phyloP scores from a whole-genome alignment of 495 filamentous ascomycete genomes.

The Aspergillus haitiensis region DNA sequence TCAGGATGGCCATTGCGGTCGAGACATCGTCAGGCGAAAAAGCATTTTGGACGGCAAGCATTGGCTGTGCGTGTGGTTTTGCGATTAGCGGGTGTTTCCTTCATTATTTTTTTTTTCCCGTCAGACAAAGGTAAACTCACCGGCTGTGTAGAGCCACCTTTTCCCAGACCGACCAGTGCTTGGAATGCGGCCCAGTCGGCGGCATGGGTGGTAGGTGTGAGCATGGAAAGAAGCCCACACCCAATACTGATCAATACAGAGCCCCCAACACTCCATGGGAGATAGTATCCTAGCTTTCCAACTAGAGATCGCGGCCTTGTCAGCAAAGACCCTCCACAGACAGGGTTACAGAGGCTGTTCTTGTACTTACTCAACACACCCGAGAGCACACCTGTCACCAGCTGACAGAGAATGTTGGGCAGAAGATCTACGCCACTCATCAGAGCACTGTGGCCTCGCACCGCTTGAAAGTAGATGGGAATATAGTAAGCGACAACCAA shows the following conservation, averaged over 20 bases:
- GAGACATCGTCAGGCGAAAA: conserved; percentile 38
- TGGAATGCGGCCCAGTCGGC: conserved; percentile 57
- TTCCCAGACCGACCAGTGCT: conserved; percentile 50
- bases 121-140: conserved; percentile 16
- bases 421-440: conserved; percentile 42
- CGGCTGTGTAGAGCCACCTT: conserved; percentile 45
- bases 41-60: conserved; percentile 39
- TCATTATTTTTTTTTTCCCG: no score
- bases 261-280: conserved; percentile 40
- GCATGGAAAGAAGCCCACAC: conserved; percentile 49
- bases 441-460: conserved; percentile 30
- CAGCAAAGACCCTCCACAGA: no score
- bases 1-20: conserved; percentile 50
- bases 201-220: conserved; percentile 41
- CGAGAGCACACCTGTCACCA: conserved; percentile 45
- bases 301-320: not conserved
- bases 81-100: not conserved
- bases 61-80: conserved; percentile 18
- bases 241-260: conserved; percentile 33
- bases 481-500: conserved; percentile 29
- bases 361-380: conserved; percentile 40
- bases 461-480: conserved; percentile 45
- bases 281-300: conserved; percentile 48
- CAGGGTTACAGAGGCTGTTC: no score
- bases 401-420: conserved; percentile 51